A percentile compares a stretch with the other conserved stretches of the same genome.
Evolutionary conservation across 2,329 filamentous ascomycete species (phyloP).

Genomic region (Seiridium cupressi): DNA sequence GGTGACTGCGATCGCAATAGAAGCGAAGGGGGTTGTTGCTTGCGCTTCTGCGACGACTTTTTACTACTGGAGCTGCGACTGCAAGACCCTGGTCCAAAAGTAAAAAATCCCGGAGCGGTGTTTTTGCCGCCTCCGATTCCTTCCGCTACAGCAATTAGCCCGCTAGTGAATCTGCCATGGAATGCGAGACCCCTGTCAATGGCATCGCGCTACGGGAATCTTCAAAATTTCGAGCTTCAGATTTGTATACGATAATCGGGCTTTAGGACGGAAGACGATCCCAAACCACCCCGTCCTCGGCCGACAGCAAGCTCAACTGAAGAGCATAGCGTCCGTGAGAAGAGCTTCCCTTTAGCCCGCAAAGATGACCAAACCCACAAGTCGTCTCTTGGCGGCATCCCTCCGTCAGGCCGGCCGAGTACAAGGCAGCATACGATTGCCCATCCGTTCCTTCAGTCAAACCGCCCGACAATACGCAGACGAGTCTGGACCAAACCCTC

Average conservation of each 20-base stretch:
- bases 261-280: not conserved
- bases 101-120: slow-evolving; percentile 4
- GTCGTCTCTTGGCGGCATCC: slow-evolving; percentile 10
- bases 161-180: not conserved
- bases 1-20: not conserved
- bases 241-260: not conserved
- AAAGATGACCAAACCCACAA: slow-evolving; percentile 10
- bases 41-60: not conserved
- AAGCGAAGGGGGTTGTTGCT: not conserved
- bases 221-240: slow-evolving; percentile 11
- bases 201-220: slow-evolving; percentile 6
- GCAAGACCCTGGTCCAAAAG: not conserved
- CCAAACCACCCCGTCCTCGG: not conserved
- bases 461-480: slow-evolving; percentile 8
- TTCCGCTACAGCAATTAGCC: not conserved
- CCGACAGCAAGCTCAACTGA: not conserved
- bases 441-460: slow-evolving; percentile 11
- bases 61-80: not conserved
- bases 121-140: slow-evolving; percentile 9
- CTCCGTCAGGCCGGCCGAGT: not conserved
- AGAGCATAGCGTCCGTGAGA: too few relatives aligned
- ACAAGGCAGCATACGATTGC: slow-evolving; percentile 1
- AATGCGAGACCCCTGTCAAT: not conserved
- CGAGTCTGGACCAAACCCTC: not conserved
- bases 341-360: not conserved